These are phyloP conservation scores for Exophiala mesophila DNA, from an alignment of 2,329 filamentous ascomycete genomes.

Conservation along the genomic window DNA sequence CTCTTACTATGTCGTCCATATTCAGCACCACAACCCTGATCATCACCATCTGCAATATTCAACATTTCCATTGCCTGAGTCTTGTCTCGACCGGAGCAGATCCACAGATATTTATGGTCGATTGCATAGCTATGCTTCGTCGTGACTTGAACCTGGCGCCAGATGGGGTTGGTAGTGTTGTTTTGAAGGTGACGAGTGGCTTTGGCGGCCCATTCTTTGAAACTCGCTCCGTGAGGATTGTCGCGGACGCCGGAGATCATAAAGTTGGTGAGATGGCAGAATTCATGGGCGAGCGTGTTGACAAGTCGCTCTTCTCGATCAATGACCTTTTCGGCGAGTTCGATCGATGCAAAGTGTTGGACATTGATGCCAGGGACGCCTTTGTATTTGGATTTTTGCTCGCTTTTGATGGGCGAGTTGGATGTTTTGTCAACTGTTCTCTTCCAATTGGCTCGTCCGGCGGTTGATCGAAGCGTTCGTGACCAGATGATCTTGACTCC, in stretches of 20 bases:
- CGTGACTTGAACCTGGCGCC: constrained; percentile 67
- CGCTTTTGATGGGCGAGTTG: constrained; percentile 18
- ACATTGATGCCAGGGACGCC: constrained; percentile 23
- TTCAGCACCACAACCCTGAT: constrained; percentile 56
- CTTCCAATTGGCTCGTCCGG: constrained; percentile 65
- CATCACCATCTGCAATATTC: background rate
- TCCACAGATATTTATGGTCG: constrained; percentile 88
- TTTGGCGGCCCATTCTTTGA: constrained; percentile 63
- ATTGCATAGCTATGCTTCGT: constrained; percentile 89
- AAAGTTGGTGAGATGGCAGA: constrained; percentile 89
- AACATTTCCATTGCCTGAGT: constrained; percentile 18
- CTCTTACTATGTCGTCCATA: constrained; percentile 84
- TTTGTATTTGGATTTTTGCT: background rate
- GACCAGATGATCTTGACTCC: constrained; percentile 58
- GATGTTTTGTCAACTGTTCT: constrained; percentile 48
- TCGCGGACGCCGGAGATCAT: constrained; percentile 73
- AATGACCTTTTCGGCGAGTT: constrained; percentile 84
- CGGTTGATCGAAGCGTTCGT: constrained; percentile 58
- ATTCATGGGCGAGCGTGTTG: constrained; percentile 94
- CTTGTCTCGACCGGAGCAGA: constrained; percentile 47
- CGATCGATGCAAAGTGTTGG: constrained; percentile 68
- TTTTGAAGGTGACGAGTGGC: constrained; percentile 34
- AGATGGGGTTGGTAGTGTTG: constrained; percentile 40
- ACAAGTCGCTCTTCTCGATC: constrained; percentile 70
- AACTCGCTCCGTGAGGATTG: constrained; percentile 77